Percentiles rank a stretch among this genome's conserved stretches.
phyloP scores from a whole-genome alignment of 2,329 filamentous ascomycete genomes.

The Fusarium sp. region DNA sequence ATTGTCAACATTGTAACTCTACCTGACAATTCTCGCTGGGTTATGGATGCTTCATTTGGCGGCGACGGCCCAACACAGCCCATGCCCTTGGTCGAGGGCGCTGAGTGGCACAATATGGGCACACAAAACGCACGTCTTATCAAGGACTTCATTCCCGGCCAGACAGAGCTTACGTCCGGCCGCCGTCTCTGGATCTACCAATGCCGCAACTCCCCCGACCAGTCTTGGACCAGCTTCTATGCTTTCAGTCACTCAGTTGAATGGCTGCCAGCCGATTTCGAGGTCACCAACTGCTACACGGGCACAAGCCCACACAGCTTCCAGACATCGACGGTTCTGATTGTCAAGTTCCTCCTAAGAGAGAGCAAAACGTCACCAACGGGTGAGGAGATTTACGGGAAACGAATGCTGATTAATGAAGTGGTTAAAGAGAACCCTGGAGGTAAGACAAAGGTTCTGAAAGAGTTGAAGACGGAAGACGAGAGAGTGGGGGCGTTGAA shows the following conservation, averaged over 20 bases:
- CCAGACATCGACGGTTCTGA: conserved; percentile 64
- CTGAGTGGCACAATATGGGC: conserved; percentile 59
- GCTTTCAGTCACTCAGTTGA: conserved; percentile 70
- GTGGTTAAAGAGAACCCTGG: conserved; percentile 63
- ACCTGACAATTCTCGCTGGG: conserved; percentile 56
- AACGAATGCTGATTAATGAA: conserved; percentile 60
- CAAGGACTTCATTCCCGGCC: conserved; percentile 57
- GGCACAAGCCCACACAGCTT: conserved; percentile 59
- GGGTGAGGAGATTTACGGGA: conserved; percentile 58
- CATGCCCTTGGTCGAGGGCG: conserved; percentile 59
- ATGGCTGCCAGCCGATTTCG: conserved; percentile 69
- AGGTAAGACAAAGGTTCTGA: conserved; percentile 59
- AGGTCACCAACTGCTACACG: conserved; percentile 66
- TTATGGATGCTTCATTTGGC: conserved; percentile 72
- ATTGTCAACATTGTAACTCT: conserved; percentile 70
- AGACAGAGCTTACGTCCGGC: conserved; percentile 50
- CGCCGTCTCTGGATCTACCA: conserved; percentile 71
- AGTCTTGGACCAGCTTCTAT: conserved; percentile 68
- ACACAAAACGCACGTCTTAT: conserved; percentile 65
- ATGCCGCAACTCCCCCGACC: conserved; percentile 59
- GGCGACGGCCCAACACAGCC: conserved; percentile 68
- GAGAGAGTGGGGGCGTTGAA: conserved; percentile 62
- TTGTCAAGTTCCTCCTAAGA: conserved; percentile 62
- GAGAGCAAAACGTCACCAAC: conserved; percentile 52
- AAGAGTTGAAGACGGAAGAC: conserved; percentile 58